phyloP scores from a whole-genome alignment of 1,284 basidiomycete species.

The Paramarasmius palmivorus region DNA sequence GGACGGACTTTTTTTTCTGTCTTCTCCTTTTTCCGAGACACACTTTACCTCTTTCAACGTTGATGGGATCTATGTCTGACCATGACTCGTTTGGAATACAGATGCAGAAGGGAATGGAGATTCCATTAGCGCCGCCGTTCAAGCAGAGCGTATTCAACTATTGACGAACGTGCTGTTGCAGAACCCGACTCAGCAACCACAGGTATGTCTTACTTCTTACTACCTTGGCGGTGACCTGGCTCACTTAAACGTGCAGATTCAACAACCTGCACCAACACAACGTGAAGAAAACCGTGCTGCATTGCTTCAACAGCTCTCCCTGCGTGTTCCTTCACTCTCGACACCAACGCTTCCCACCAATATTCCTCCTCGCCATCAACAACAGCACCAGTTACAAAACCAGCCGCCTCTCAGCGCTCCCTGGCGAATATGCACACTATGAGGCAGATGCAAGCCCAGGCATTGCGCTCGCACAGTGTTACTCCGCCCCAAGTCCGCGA shows the following conservation, averaged over 20 bases:
- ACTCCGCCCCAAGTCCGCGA: conserved; percentile 44
- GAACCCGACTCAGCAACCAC: conserved; percentile 26
- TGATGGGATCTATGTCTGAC: too few species aligned
- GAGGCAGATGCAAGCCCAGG: conserved; percentile 19
- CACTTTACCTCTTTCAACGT: too few species aligned
- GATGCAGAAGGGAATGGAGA: conserved; percentile 84
- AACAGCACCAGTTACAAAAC: not conserved
- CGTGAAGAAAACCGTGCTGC: not conserved
- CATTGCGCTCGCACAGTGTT: conserved; percentile 41
- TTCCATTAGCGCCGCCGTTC: conserved; percentile 77
- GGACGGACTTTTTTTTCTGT: conserved; percentile 3
- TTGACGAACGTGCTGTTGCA: conserved; percentile 68
- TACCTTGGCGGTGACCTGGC: conserved; percentile 10
- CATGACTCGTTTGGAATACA: conserved; percentile 29
- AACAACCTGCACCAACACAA: conserved; percentile 5
- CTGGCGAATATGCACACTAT: not conserved
- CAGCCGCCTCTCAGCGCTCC: not conserved
- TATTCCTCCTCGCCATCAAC: not conserved
- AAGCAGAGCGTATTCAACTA: conserved; percentile 78
- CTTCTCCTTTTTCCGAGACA: not conserved
- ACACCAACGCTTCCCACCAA: not conserved
- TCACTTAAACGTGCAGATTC: conserved; percentile 5
- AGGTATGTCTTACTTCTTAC: conserved; percentile 24
- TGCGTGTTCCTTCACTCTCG: conserved; percentile 9
- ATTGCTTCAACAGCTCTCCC: too few species aligned